Conservation (phyloP, 2,329 filamentous ascomycete genomes). For the Stachybotrys echinatus region DNA sequence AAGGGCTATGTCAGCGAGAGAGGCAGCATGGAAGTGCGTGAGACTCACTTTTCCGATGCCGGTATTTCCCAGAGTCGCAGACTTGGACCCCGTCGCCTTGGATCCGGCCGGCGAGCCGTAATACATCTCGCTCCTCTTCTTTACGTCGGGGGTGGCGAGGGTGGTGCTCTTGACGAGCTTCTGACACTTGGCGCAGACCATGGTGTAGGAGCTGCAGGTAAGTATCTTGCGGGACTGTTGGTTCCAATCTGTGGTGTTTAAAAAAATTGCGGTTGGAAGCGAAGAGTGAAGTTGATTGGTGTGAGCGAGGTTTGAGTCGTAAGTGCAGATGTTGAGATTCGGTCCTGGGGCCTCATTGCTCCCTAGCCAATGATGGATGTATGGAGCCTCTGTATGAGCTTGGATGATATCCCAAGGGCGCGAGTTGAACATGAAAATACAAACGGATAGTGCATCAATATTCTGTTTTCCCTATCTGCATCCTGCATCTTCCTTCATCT, state of each 20-base stretch:
- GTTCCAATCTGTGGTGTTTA: too few species aligned
- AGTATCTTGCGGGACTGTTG: neutral
- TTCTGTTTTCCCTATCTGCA: too few species aligned
- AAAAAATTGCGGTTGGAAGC: too few species aligned
- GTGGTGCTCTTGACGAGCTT: slow-evolving; percentile 53
- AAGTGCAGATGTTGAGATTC: too few species aligned
- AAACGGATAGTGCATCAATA: too few species aligned
- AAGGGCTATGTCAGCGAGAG: neutral
- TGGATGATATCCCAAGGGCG: too few species aligned
- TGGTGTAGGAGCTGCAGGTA: slow-evolving; percentile 16
- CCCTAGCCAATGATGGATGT: too few species aligned
- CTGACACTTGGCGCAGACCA: slow-evolving; percentile 63
- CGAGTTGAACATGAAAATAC: too few species aligned
- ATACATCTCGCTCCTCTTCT: slow-evolving; percentile 64
- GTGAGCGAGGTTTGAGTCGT: too few species aligned
- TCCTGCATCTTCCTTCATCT: too few species aligned
- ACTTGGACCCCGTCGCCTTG: slow-evolving; percentile 32
- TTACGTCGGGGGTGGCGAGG: slow-evolving; percentile 59
- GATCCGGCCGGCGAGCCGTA: slow-evolving; percentile 51
- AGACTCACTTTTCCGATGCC: slow-evolving; percentile 53
- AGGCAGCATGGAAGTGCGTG: neutral
- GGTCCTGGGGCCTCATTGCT: too few species aligned
- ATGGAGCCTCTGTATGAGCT: too few species aligned
- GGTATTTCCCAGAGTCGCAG: slow-evolving; percentile 50
- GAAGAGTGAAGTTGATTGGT: neutral